phyloP scores from a whole-genome alignment of 768 basidiomycete species.

The Tylopilus balloui region DNA sequence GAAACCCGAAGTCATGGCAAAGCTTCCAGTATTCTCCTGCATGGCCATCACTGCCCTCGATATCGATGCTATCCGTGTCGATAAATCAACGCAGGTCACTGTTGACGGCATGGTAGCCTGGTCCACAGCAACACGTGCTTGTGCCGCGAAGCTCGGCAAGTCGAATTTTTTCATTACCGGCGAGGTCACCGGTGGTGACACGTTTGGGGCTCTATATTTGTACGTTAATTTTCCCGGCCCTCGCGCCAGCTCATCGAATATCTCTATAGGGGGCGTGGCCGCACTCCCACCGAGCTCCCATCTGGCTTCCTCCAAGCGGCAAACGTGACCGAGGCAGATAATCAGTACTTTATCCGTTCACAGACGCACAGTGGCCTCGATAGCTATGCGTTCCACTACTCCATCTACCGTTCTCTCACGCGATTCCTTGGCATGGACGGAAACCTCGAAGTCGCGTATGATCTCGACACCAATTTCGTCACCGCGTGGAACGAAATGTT shows the following conservation, averaged over 20 bases:
- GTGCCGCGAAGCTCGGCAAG: conserved; percentile 70
- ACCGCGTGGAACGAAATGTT: conserved; percentile 92
- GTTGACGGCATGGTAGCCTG: conserved; percentile 76
- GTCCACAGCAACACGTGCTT: conserved; percentile 68
- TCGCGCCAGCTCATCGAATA: neutral
- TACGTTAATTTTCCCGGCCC: conserved; percentile 33
- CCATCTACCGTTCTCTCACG: conserved; percentile 79
- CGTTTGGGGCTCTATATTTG: conserved; percentile 84
- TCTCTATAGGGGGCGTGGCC: conserved; percentile 71
- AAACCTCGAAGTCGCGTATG: conserved; percentile 87
- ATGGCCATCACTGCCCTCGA: conserved; percentile 85
- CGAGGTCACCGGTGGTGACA: conserved; percentile 92
- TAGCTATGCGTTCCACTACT: conserved; percentile 88
- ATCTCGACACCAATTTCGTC: conserved; percentile 77
- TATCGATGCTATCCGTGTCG: conserved; percentile 91
- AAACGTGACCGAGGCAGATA: conserved; percentile 54
- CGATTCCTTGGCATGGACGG: conserved; percentile 97
- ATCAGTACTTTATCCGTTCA: conserved; percentile 78
- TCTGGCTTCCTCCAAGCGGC: conserved; percentile 64
- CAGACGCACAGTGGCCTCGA: conserved; percentile 62
- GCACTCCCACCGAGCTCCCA: conserved; percentile 69
- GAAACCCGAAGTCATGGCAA: conserved; percentile 73
- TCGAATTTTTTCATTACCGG: conserved; percentile 88
- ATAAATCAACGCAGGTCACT: conserved; percentile 90
- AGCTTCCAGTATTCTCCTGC: conserved; percentile 76